Percentiles rank a stretch among this genome's conserved stretches.
Conservation (phyloP, 768 basidiomycete species). For the Strobilomyces echinocephalus region DNA sequence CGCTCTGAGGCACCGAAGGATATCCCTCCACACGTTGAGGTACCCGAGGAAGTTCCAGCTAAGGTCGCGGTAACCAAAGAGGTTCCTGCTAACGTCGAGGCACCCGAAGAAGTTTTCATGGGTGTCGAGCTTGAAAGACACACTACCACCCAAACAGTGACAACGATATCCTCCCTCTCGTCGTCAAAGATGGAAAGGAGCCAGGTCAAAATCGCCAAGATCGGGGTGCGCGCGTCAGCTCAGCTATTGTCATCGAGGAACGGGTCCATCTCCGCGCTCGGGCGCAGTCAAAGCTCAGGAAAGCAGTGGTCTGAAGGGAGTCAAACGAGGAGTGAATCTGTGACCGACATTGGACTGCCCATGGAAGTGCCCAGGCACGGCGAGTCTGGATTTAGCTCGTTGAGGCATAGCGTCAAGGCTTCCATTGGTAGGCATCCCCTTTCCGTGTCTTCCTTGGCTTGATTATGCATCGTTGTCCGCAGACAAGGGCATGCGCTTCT, state of each 20-base stretch:
- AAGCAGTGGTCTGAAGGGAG: constrained; percentile 8
- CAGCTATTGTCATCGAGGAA: constrained; percentile 25
- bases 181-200: constrained; percentile 25
- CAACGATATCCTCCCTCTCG: constrained; percentile 16
- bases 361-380: constrained; percentile 18
- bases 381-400: constrained; percentile 42
- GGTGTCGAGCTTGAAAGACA: constrained; percentile 4
- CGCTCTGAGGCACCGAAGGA: background rate
- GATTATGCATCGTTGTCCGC: background rate
- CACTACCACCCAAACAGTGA: constrained; percentile 9
- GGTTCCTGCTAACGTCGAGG: background rate
- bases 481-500: constrained; percentile 68
- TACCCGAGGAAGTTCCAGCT: background rate
- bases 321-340: constrained; percentile 6
- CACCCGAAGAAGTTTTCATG: background rate
- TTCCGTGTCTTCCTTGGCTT: background rate
- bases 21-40: background rate
- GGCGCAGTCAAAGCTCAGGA: constrained; percentile 2
- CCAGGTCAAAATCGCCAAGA: constrained; percentile 28
- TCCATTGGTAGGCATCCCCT: constrained; percentile 57
- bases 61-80: constrained; percentile 2
- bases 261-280: constrained; percentile 19
- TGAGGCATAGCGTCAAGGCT: constrained; percentile 68
- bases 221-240: constrained; percentile 27
- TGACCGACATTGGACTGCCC: constrained; percentile 25